phyloP scores from a whole-genome alignment of 179 eudicot species.

The Nepenthes alata region DNA sequence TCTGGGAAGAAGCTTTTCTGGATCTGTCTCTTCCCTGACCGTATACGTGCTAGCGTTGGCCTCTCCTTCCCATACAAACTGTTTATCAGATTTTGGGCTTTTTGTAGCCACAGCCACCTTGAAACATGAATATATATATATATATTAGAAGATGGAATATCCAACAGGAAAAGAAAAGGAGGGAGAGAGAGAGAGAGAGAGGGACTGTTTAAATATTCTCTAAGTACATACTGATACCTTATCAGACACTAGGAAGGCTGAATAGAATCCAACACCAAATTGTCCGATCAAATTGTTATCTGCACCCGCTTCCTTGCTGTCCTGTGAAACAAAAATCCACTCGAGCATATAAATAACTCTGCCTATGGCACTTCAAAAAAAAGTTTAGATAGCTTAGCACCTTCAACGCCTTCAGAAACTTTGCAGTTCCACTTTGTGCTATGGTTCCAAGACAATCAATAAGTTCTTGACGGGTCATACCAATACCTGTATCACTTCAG shows the following conservation, averaged over 20 bases:
- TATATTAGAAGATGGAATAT: neutral
- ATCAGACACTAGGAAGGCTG: conserved; percentile 89
- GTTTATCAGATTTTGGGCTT: conserved; percentile 89
- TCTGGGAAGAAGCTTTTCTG: conserved; percentile 71
- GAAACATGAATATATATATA: neutral
- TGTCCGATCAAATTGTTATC: conserved; percentile 95
- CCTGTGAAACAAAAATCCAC: conserved; percentile 31
- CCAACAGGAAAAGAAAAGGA: neutral
- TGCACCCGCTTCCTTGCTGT: conserved; percentile 80
- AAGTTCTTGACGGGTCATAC: conserved; percentile 89
- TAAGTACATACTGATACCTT: conserved; percentile 32
- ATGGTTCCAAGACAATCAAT: conserved; percentile 95
- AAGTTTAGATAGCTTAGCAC: conserved; percentile 18
- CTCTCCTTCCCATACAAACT: conserved; percentile 97
- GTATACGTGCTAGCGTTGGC: conserved; percentile 81
- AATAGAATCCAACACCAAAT: conserved; percentile 98
- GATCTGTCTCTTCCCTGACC: conserved; percentile 80
- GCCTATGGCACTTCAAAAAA: neutral
- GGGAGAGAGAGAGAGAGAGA: neutral
- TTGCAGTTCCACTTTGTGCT: conserved; percentile 99
- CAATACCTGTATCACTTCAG: conserved; percentile 88
- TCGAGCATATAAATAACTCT: neutral
- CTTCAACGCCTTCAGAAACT: conserved; percentile 85
- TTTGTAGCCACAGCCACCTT: conserved; percentile 85
- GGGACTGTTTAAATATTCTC: neutral